Evolutionary conservation across 345 rosid genomes (phyloP), one percentile per base, ranked within the genome.

Genomic region (Hibiscus mutabilis): DNA sequence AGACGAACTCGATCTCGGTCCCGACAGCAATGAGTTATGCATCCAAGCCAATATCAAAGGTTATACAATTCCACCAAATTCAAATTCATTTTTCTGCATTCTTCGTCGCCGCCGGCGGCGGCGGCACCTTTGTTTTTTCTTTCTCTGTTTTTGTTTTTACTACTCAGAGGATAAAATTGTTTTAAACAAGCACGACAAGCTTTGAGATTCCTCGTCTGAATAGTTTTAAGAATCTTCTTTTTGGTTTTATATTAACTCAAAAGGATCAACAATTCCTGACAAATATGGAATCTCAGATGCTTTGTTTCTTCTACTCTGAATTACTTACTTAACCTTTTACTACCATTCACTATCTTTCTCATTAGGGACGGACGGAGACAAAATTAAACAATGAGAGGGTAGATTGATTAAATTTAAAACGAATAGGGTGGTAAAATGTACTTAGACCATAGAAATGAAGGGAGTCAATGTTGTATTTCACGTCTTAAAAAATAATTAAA

Each of bases 31-130:
- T 40, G 82, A 89, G 33, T 5, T 37, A 29, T 89, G 86, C 52
- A 55, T 84, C 69, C 68, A 52, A 70, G 87, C 96, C 72, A 81
- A 83, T 63, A 90, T 86, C 56, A 87, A 87, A 89, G 94, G 94
- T 89, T 35, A 33, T 22, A 11, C 33, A 21, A 8, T 55, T 55
- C 14, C 47, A 51, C 10, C 10, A 37, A 8, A 37, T 37, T 37
- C 10, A 37, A 37, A 5, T 12, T 29, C 27, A 27, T n/a, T 58
- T 58, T 49, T 60, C 37, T 27, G 42, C 21, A 1, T 3, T 65
- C 25, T 1, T 35, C 60, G 12, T 22, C 49, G 2, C 14, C 42
- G 8, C 12, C n/a, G 13, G 14, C 11, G 8, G 14, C 51, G 42
- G 10, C 42, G 10, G 10, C 42, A 37, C 42, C 2, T 46, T 13